These are phyloP conservation scores for Colletotrichum graminicola DNA, from an alignment of 2,329 filamentous ascomycete genomes.

Conservation along the genomic window DNA sequence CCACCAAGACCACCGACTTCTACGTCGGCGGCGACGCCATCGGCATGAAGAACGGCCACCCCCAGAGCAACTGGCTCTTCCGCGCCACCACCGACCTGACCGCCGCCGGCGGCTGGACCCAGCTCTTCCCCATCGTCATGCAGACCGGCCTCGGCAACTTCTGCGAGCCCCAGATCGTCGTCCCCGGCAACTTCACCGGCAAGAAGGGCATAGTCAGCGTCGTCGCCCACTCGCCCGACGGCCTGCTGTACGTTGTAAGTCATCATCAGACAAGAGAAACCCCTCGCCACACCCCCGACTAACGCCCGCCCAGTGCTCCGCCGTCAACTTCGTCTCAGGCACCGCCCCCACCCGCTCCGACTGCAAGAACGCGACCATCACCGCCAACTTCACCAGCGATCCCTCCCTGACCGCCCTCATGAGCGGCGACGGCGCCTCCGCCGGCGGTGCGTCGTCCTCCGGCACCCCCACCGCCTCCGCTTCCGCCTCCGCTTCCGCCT, in stretches of 20 bases:
- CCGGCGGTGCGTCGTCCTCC: conserved; percentile 14
- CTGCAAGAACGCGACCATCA: conserved; percentile 53
- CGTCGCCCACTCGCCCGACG: conserved; percentile 65
- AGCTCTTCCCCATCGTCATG: conserved; percentile 65
- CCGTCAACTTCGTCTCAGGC: conserved; percentile 67
- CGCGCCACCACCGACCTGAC: conserved; percentile 66
- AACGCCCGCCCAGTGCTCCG: conserved; percentile 59
- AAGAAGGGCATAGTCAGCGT: conserved; percentile 67
- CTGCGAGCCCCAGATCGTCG: conserved; percentile 63
- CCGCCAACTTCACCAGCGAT: conserved; percentile 49
- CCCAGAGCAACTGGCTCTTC: conserved; percentile 68
- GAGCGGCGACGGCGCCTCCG: conserved; percentile 10
- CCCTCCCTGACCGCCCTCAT: conserved; percentile 52
- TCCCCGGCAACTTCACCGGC: conserved; percentile 63
- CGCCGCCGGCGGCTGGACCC: conserved; percentile 64
- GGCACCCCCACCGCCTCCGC: too few relatives aligned
- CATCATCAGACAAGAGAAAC: background rate
- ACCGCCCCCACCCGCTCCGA: conserved; percentile 48
- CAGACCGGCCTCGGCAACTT: conserved; percentile 68
- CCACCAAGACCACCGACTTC: conserved; percentile 59
- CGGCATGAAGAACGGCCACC: conserved; percentile 61
- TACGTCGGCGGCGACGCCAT: conserved; percentile 69
- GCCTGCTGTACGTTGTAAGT: conserved; percentile 67
- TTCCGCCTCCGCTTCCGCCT: conserved; percentile 3
- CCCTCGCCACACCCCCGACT: conserved; percentile 7